A percentile compares a stretch with the other conserved stretches of the same genome.
These are phyloP conservation scores for Antrodiella citrinella DNA, from an alignment of 768 basidiomycete species.

Conservation along the genomic window DNA sequence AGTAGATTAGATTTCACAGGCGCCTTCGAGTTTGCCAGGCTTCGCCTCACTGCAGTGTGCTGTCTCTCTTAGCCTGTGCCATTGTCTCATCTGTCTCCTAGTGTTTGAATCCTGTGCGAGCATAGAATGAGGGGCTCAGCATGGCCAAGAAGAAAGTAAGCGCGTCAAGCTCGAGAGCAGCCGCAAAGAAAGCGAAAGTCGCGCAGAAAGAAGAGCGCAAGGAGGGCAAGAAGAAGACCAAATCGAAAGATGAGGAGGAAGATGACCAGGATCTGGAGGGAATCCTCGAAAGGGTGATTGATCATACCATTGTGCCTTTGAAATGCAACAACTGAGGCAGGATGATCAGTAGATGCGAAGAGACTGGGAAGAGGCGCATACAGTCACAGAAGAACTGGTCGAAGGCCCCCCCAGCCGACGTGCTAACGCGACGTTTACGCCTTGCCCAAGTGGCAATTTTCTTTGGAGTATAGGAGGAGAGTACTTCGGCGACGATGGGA, in stretches of 20 bases:
- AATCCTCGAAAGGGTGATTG: slow-evolving; percentile 68
- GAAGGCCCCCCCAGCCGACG: slow-evolving; percentile 77
- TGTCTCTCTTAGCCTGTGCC: too few species aligned
- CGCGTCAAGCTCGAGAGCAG: slow-evolving; percentile 30
- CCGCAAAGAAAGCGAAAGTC: slow-evolving; percentile 59
- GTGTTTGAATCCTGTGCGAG: too few species aligned
- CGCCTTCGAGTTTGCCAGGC: too few species aligned
- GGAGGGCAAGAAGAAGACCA: slow-evolving; percentile 50
- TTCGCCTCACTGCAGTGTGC: too few species aligned
- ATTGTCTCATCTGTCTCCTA: too few species aligned
- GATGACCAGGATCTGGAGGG: slow-evolving; percentile 77
- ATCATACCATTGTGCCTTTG: background rate
- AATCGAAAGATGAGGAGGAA: slow-evolving; percentile 45
- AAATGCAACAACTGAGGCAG: slow-evolving; percentile 1
- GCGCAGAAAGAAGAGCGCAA: slow-evolving; percentile 64
- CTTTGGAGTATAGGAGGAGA: slow-evolving; percentile 84
- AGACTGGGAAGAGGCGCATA: slow-evolving; percentile 79
- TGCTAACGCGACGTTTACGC: slow-evolving; percentile 75
- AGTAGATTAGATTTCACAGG: too few species aligned
- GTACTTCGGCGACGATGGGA: slow-evolving; percentile 81
- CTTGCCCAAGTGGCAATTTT: slow-evolving; percentile 74
- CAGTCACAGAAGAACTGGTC: slow-evolving; percentile 78
- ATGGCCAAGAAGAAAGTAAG: slow-evolving; percentile 53
- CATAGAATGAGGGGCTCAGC: background rate
- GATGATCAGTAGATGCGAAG: slow-evolving; percentile 55